Evolutionary conservation across 2,329 filamentous ascomycete genomes (phyloP), one percentile per base, ranked within the genome.

Genomic region (Colletotrichum sp.): DNA sequence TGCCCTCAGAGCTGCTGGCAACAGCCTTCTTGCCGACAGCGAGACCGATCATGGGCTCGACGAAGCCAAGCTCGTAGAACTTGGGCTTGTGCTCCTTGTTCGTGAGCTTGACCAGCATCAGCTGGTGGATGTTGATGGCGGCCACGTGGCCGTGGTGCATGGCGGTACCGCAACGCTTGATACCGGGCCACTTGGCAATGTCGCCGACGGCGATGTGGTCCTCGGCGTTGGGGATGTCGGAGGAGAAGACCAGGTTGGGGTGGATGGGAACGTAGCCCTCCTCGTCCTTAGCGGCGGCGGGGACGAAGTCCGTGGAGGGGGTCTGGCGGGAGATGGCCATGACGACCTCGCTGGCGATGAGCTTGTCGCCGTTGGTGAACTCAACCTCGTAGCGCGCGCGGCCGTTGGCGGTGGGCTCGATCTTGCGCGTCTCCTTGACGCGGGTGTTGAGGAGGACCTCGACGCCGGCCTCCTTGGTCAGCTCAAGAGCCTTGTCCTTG

Each of bases 151-250:
- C 94, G 86, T 92, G 91, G 79, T 93, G 90, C 89, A 96, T 94
- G 38, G 94, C 94, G 18, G 87, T 90, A 29, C 94, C 94, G 78
- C 92, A 94, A 58, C 94, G 92, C 86, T 95, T 96, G 84, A 96
- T 95, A 57, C 93, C 94, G 0, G 92, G 89, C 94, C 94, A 96
- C 62, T 86, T 84, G 36, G 89, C 89, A 18, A 94, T 85, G 79
- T 96, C 94, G 18, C 94, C 94, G 29, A 90, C 87, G 15, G 91
- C 93, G 78, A 93, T 93, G 81, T 96, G 94, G 33, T 83, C 82
- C 1, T 85, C 83, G 15, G 89, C 82, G 76, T 94, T 93, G 6
- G 91, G 86, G 0, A 90, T 85, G 0, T 83, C 83, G 3, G 83
- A 77, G 2, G 86, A 82, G 80, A 94, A 92, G 76, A 87, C 84